A percentile compares a stretch with the other conserved stretches of the same genome.
phyloP scores from a whole-genome alignment of 2,329 filamentous ascomycete genomes.

The Cytospora piceae region DNA sequence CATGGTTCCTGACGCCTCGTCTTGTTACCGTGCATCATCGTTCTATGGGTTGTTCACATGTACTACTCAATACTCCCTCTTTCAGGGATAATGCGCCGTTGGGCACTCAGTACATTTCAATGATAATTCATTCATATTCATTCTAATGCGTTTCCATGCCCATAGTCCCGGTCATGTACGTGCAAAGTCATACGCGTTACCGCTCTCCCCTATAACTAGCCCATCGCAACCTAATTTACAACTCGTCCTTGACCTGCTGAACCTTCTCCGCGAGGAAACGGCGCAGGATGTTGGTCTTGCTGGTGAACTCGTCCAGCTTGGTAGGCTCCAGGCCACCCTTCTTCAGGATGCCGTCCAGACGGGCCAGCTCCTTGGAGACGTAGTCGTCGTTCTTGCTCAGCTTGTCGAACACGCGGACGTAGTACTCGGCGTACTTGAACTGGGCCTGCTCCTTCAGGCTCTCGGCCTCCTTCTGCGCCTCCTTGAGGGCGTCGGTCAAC shows the following conservation, averaged over 20 bases:
- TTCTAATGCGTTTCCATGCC: not conserved
- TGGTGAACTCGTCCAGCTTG: slow-evolving; percentile 87
- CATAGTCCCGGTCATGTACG: not conserved
- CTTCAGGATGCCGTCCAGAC: slow-evolving; percentile 77
- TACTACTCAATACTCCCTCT: no score
- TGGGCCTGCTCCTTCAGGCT: slow-evolving; percentile 64
- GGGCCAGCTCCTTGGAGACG: slow-evolving; percentile 81
- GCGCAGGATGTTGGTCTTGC: slow-evolving; percentile 84
- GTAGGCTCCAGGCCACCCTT: slow-evolving; percentile 84
- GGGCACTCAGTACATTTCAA: not conserved
- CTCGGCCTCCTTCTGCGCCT: slow-evolving; percentile 73
- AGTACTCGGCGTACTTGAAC: slow-evolving; percentile 89
- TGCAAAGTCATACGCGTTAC: not conserved
- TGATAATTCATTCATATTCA: not conserved
- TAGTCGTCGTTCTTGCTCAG: slow-evolving; percentile 76
- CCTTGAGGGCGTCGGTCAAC: slow-evolving; percentile 66
- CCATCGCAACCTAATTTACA: slow-evolving; percentile 51
- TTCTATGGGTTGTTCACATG: not conserved
- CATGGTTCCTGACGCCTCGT: not conserved
- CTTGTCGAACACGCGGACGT: slow-evolving; percentile 89
- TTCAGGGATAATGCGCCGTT: not conserved
- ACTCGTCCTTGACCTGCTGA: slow-evolving; percentile 67
- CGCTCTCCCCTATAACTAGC: not conserved
- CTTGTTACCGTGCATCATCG: not conserved
- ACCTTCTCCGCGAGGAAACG: slow-evolving; percentile 70